Base-by-base conservation (phyloP, 306 rosid species). In the Hippophae gyantsensis region DNA sequence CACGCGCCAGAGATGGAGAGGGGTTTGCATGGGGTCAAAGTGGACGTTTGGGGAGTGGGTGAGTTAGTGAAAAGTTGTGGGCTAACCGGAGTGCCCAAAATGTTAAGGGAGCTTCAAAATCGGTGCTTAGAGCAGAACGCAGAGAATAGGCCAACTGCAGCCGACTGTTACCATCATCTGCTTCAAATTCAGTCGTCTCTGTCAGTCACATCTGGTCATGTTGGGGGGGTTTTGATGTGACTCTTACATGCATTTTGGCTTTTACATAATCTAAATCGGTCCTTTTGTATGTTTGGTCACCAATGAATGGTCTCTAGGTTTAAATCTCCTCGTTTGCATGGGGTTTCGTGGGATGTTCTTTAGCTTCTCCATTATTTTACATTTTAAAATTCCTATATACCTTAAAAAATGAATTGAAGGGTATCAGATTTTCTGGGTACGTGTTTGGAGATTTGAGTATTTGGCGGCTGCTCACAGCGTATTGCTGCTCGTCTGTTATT, bases 151-250 rank as follows among this genome's bases (percentile, higher is more conserved):
- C 99, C 96, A 3, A 88, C 95, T 25, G 99, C 94, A 12, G 99
- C 99, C 45, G 99, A 92, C 70, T 92, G 96, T 60, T 92, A 92
- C 77, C 98, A 87, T 84, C 95, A 85, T 68, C 77, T 92, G 83
- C 74, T 92, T 46, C 99, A 92, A 86, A 73, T 92, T 11, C 98
- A 90, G 86, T 76, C 87, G 0, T 79, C 95, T 45, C 60, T 81
- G 71, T 79, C 87, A 42, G 78, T 70, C 58, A 43, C 69, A 10
- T 44, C 54, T 2, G 49, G 56, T 8, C 72, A 79, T 57, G 66
- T 48, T 32, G 86, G 79, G 9, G 79, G 71, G 2, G 69, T 56
- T 13, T 10, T 87, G 93, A 80, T 79, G 78, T 84, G 93, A 87
- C 64, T 52, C 25, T 10, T 41, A 32, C 3, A 32, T 42, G 32